These are phyloP conservation scores for Zarea fungicola DNA, from an alignment of 2,329 filamentous ascomycete species.

Conservation along the genomic window DNA sequence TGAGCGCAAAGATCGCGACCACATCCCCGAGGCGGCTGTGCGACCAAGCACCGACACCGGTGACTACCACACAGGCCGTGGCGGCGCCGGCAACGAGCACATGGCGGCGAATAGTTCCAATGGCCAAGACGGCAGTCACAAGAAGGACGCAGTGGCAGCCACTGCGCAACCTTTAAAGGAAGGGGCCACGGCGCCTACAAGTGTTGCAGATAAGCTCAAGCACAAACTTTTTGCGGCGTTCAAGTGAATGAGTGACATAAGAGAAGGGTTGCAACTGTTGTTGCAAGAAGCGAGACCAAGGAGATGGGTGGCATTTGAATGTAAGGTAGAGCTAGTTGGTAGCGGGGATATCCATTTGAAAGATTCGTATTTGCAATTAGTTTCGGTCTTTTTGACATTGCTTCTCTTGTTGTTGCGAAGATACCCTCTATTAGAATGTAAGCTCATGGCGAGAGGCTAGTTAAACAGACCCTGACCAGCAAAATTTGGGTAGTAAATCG, in stretches of 20 bases:
- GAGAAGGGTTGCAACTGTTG: background rate
- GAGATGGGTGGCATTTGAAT: too few species aligned
- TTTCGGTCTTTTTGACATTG: too few species aligned
- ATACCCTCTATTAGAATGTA: too few species aligned
- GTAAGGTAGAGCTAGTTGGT: too few species aligned
- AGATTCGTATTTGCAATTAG: too few species aligned
- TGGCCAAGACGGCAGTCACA: constrained; percentile 19
- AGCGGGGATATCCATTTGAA: too few species aligned
- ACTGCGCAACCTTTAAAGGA: too few species aligned
- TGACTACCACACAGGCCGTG: constrained; percentile 55
- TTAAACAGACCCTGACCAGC: too few species aligned
- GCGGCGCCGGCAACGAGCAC: constrained; percentile 55
- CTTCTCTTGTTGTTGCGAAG: too few species aligned
- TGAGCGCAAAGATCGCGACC: constrained; percentile 44
- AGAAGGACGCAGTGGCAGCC: constrained; percentile 21
- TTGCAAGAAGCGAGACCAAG: too few species aligned
- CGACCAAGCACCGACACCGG: constrained; percentile 42
- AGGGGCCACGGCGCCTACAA: constrained; percentile 31
- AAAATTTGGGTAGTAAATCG: too few species aligned
- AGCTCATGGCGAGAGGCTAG: too few species aligned
- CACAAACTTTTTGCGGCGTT: constrained; percentile 45
- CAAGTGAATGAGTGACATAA: constrained; percentile 31
- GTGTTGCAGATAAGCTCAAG: constrained; percentile 55
- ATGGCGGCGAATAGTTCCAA: constrained; percentile 14
- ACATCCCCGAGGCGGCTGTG: constrained; percentile 48